phyloP scores from a whole-genome alignment of 129 eudicot species.

The Pseudognaphalium luteoalbum region DNA sequence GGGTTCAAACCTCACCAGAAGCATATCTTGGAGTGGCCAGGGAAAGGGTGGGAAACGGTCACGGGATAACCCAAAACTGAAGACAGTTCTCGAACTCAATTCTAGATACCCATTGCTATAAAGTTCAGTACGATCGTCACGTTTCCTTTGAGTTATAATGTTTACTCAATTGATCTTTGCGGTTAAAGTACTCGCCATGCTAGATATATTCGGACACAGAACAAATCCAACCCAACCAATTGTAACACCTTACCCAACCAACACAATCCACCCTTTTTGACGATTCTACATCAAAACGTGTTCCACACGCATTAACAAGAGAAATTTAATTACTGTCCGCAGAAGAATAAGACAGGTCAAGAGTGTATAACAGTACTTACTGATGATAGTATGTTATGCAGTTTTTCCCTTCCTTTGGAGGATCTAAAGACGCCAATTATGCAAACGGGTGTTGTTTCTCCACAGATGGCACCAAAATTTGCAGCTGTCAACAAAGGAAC shows the following conservation, averaged over 20 bases:
- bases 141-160: no score
- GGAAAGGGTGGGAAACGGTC: no score
- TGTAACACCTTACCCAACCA: neutral
- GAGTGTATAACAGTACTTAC: constrained; percentile 33
- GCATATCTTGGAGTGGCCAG: no score
- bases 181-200: no score
- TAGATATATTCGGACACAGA: no score
- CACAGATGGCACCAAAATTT: constrained; percentile 65
- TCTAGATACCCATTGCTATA: no score
- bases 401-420: constrained; percentile 53
- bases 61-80: neutral
- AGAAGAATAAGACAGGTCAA: neutral
- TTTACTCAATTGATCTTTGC: no score
- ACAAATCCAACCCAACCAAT: neutral
- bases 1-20: no score
- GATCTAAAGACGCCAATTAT: constrained; percentile 77
- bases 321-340: neutral
- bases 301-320: neutral
- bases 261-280: neutral
- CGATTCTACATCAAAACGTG: neutral
- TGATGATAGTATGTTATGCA: constrained; percentile 53
- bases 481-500: constrained; percentile 59
- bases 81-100: no score
- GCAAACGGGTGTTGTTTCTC: constrained; percentile 79
- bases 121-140: no score